Conservation (phyloP, 371 early-diverging fungal species). For the Zopfochytrium polystomum region DNA sequence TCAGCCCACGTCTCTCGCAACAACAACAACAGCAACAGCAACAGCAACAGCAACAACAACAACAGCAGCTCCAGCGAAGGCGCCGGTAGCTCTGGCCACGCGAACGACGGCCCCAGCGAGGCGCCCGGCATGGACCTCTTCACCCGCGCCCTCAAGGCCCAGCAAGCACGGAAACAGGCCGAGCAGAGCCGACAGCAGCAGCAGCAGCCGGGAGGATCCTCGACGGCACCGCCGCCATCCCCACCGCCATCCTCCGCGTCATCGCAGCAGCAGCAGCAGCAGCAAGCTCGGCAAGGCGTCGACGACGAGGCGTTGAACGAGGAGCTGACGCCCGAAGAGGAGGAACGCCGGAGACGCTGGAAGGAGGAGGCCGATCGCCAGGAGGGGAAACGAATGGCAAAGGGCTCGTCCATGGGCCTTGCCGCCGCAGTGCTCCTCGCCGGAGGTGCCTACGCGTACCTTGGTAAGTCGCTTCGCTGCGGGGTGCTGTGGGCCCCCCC, state of each 20-base stretch:
- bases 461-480: conserved; percentile 20
- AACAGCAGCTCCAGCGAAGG: too few species aligned
- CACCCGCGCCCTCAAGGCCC: conserved; percentile 32
- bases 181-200: background rate
- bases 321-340: conserved; percentile 34
- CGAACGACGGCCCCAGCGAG: background rate
- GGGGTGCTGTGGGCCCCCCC: background rate
- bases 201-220: background rate
- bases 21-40: too few species aligned
- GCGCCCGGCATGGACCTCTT: conserved; percentile 41
- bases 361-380: conserved; percentile 32
- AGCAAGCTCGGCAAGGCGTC: background rate
- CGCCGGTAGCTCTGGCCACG: too few species aligned
- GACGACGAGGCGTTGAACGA: conserved; percentile 16
- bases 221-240: background rate
- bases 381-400: conserved; percentile 31
- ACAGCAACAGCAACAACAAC: too few species aligned
- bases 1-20: too few species aligned
- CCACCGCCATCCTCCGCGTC: background rate
- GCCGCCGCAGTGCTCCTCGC: conserved; percentile 4
- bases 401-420: conserved; percentile 6
- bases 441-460: conserved; percentile 20
- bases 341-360: conserved; percentile 32
- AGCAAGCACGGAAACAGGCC: conserved; percentile 23
- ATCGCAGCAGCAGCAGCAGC: conserved; percentile 7